Evolutionary conservation across 2,329 filamentous ascomycete species (phyloP), one percentile per base, ranked within the genome.

Genomic region (Fusarium sulawesiense): DNA sequence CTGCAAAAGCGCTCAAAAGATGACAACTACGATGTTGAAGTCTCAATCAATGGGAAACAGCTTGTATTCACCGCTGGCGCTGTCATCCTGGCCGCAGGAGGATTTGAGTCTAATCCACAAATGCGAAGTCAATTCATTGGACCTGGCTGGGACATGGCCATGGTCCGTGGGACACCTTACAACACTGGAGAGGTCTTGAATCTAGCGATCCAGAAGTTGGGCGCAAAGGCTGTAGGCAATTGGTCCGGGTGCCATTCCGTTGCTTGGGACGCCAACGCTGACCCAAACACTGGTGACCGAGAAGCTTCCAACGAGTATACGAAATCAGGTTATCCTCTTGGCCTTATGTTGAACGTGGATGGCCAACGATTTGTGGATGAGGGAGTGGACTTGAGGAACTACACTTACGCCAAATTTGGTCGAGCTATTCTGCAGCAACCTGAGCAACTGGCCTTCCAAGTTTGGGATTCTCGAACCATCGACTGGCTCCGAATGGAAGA

Each of bases 51-150:
- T 16, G 50, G 45, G 0, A 2, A 1, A 1, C n/a, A 37, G 4
- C 8, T 30, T 1, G 41, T n/a, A 1, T 9, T 64, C 3, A 46
- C 2, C 3, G 61, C 50, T 2, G 20, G 23, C 14, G 37, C 61
- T 4, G 50, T 64, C 2, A 47, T 64, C 3, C 9, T 64, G 7
- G 61, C 61, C 32, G 61, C 60, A 2, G 61, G 61, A 3, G 61
- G 61, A 3, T 64, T 64, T 2, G 61, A 64, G 76, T 83, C 88
- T 7, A 89, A 86, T 40, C 80, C 88, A 0, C 80, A 82, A 4
- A 82, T 91, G 81, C 83, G 88, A n/a, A 79, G 82, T 6, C 83
- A 88, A 55, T 82, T 80, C 51, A 78, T 85, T 12, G 89, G 89
- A 0, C 64, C 71, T 2, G 64, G 61, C 2, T 73, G 71, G 71